phyloP scores from a whole-genome alignment of 2,329 filamentous ascomycete genomes.

The Tolypocladium nubicola region DNA sequence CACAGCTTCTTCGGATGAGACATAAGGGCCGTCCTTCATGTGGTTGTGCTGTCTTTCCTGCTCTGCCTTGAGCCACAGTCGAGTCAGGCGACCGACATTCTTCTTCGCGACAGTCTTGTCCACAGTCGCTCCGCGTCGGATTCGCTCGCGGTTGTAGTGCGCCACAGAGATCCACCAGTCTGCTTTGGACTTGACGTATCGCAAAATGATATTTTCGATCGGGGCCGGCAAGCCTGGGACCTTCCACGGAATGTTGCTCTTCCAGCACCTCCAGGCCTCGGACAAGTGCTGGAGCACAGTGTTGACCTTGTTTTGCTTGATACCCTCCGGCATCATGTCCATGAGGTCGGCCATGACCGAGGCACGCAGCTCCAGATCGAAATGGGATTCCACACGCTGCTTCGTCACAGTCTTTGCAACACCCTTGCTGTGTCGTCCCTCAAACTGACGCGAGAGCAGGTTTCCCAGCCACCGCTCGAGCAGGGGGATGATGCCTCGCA shows the following conservation, averaged over 20 bases:
- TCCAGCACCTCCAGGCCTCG: slow-evolving; percentile 99
- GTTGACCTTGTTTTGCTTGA: slow-evolving; percentile 99
- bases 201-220: slow-evolving; percentile 96
- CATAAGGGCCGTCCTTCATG: slow-evolving; percentile 97
- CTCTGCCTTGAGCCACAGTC: slow-evolving; percentile 95
- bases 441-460: slow-evolving; percentile 90
- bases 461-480: slow-evolving; percentile 97
- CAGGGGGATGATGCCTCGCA: slow-evolving; percentile 94
- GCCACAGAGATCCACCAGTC: slow-evolving; percentile 99
- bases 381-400: slow-evolving; percentile 97
- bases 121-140: slow-evolving; percentile 89
- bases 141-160: slow-evolving; percentile 97
- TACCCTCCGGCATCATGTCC: slow-evolving; percentile 99
- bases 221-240: slow-evolving; percentile 91
- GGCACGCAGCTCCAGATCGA: slow-evolving; percentile 90
- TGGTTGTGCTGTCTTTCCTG: slow-evolving; percentile 99
- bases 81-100: slow-evolving; percentile 87
- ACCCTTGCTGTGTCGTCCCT: slow-evolving; percentile 96
- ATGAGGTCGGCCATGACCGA: slow-evolving; percentile 98
- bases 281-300: slow-evolving; percentile 94
- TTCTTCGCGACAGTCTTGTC: slow-evolving; percentile 99
- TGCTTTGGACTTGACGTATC: slow-evolving; percentile 97
- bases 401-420: slow-evolving; percentile 99
- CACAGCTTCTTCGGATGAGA: slow-evolving; percentile 95
- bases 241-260: slow-evolving; percentile 99